Evolutionary conservation across 371 early-diverging fungal species (phyloP), one percentile per base, ranked within the genome.

Genomic region (Mortierella sp.): DNA sequence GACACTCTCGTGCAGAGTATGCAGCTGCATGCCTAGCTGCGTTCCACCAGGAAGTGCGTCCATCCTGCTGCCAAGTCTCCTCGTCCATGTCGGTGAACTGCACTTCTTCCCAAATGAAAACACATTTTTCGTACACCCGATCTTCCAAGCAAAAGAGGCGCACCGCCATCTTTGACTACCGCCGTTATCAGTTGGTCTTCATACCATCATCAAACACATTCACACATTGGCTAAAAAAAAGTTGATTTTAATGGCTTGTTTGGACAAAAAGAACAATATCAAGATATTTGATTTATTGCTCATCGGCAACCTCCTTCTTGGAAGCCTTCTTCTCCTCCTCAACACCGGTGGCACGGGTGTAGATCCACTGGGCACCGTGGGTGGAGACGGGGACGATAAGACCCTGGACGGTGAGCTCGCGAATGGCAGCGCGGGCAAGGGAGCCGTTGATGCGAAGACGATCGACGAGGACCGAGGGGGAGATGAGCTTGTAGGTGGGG

Each of bases 401-500:
- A 89, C 99, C 99, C 90, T 97, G 93, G 73, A 89, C 90, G 90
- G 95, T 98, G 74, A 99, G 93, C 88, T 98, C 98, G 74, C 94
- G 92, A 90, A 99, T 94, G 87, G 98, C 99, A 84, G 92, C 89
- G 82, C 99, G 97, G 84, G 99, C 99, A 75, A 99, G 93, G 74
- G 98, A 98, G 88, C 97, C 99, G 95, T 97, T 97, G 92, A 99
- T 93, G 88, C 96, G 95, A 83, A 99, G 96, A 91, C 99, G 97
- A 92, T 99, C 99, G 78, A 99, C 98, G 80, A 99, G 93, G 77
- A 99, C 97, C 80, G 99, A 97, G 81, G 98, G 97, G 28, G 99
- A 97, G 90, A 99, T 96, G 88, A 99, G 94, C 95, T 98, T 98
- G 96, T 97, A 98, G 89, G 99, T 97, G 83, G 99, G 99, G 60